A percentile compares a stretch with the other conserved stretches of the same genome.
These are phyloP conservation scores for Volutella citrinella DNA, from an alignment of 2,329 filamentous ascomycete genomes.

Conservation along the genomic window DNA sequence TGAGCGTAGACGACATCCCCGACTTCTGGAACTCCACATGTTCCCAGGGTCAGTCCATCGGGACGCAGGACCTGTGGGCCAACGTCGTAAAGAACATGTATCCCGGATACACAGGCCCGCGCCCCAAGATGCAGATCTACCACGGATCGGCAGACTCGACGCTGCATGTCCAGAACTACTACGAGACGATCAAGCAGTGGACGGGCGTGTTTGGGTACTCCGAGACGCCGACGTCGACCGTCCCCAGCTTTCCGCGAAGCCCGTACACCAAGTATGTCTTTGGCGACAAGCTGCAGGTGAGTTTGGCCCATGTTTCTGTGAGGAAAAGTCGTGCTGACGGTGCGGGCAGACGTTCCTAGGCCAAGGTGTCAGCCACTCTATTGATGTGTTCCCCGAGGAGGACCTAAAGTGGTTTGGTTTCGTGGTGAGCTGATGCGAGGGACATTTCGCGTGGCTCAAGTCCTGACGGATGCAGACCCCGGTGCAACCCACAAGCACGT, in stretches of 20 bases:
- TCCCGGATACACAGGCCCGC: conserved; percentile 44
- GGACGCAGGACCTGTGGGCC: conserved; percentile 40
- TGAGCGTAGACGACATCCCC: conserved; percentile 35
- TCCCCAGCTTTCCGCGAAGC: conserved; percentile 32
- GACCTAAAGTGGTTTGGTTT: conserved; percentile 19
- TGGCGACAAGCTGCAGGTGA: conserved; percentile 28
- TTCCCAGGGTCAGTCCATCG: conserved; percentile 45
- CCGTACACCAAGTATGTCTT: conserved; percentile 39
- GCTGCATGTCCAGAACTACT: conserved; percentile 51
- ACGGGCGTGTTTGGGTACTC: conserved; percentile 45
- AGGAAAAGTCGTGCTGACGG: not conserved
- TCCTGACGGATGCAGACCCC: not conserved
- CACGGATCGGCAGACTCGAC: conserved; percentile 52
- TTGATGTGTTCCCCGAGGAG: conserved; percentile 16
- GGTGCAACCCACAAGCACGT: not conserved
- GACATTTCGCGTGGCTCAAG: not conserved
- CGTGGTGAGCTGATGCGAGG: conserved; percentile 2
- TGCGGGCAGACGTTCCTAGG: conserved; percentile 14
- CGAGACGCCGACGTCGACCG: conserved; percentile 27
- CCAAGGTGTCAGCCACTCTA: conserved; percentile 14
- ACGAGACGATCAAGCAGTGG: conserved; percentile 58
- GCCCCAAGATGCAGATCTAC: conserved; percentile 58
- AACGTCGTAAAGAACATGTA: conserved; percentile 44
- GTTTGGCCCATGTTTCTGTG: accelerated
- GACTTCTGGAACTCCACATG: conserved; percentile 55